phyloP scores from a whole-genome alignment of 1,284 basidiomycete species.

The Irpex sp. region DNA sequence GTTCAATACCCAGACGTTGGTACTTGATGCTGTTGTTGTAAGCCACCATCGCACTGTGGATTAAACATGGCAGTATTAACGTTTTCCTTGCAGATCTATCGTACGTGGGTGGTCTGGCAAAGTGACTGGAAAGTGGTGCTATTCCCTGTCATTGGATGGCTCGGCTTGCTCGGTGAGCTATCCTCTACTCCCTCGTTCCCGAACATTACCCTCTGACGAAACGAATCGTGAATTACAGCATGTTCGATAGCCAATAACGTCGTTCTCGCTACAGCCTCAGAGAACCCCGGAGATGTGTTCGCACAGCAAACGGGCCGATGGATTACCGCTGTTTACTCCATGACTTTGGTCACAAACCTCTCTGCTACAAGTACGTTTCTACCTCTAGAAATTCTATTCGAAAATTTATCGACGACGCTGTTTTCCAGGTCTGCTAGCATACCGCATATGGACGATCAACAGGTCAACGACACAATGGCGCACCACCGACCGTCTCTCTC shows the following conservation, averaged over 20 bases:
- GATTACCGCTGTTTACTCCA: slow-evolving; percentile 28
- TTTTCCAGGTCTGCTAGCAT: slow-evolving; percentile 21
- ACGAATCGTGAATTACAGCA: not conserved
- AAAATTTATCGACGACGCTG: not conserved
- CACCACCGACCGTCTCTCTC: slow-evolving; percentile 18
- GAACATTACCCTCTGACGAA: not conserved
- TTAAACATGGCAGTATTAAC: not conserved
- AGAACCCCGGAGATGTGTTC: slow-evolving; percentile 19
- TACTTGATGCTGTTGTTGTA: slow-evolving; percentile 32
- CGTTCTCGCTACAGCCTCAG: slow-evolving; percentile 13
- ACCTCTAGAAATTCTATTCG: not conserved
- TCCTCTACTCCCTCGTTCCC: not conserved
- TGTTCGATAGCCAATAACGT: slow-evolving; percentile 7
- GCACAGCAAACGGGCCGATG: slow-evolving; percentile 21
- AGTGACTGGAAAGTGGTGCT: slow-evolving; percentile 17
- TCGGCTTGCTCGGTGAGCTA: slow-evolving; percentile 18
- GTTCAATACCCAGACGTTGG: slow-evolving; percentile 30
- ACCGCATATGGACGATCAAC: slow-evolving; percentile 25
- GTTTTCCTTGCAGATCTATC: slow-evolving; percentile 23
- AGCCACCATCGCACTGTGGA: slow-evolving; percentile 8
- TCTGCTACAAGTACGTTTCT: slow-evolving; percentile 25
- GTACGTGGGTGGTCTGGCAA: slow-evolving; percentile 27
- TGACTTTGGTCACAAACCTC: slow-evolving; percentile 29
- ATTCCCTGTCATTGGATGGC: slow-evolving; percentile 23
- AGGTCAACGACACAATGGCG: slow-evolving; percentile 18